Evolutionary conservation across 2,329 filamentous ascomycete species (phyloP), one percentile per base, ranked within the genome.

Genomic region (Cladosporium phlei): DNA sequence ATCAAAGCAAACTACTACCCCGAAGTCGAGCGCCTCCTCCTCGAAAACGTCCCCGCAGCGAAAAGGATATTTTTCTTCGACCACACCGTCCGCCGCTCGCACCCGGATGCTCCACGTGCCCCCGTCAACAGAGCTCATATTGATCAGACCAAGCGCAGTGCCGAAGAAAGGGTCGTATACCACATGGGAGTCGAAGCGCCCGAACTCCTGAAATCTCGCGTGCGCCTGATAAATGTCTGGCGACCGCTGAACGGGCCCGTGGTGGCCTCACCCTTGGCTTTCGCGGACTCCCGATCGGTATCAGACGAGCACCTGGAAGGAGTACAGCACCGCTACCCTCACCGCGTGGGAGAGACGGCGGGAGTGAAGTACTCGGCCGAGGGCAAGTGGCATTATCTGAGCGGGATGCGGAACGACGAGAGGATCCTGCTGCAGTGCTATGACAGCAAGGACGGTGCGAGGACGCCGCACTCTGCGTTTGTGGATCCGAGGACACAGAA

Each of bases 181-280:
- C 87, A 90, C 64, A 72, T 88, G 46, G 68, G 78, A 0, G 76
- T 76, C 8, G 85, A 89, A 51, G 85, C 86, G 0, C 81, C 83
- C 3, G 60, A 67, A 46, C 70, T 91, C 0, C 76, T 91, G 1
- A 63, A 74, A 49, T 79, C 77, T 2, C 80, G 88, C 2, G 89
- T 88, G 66, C 79, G 88, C 50, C 87, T 95, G 59, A 79, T 95
- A 64, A 95, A 95, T 56, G 83, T 95, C 38, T 95, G 89, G 89
- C 76, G 86, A 0, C 82, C 65, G 0, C 64, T 83, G 14, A 81
- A 79, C 38, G 77, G 74, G 0, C 72, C 75, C 2, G 76, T 82
- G 0, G 74, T 79, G 46, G 69, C 71, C 0, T 73, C 69, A 19
- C 80, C 82, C 2, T 68, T 83, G 2, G 78, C 73, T 0, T 75